Evolutionary conservation across 495 filamentous ascomycete species (phyloP), one percentile per base, ranked within the genome.

Genomic region (Stereocaulon alpinum): DNA sequence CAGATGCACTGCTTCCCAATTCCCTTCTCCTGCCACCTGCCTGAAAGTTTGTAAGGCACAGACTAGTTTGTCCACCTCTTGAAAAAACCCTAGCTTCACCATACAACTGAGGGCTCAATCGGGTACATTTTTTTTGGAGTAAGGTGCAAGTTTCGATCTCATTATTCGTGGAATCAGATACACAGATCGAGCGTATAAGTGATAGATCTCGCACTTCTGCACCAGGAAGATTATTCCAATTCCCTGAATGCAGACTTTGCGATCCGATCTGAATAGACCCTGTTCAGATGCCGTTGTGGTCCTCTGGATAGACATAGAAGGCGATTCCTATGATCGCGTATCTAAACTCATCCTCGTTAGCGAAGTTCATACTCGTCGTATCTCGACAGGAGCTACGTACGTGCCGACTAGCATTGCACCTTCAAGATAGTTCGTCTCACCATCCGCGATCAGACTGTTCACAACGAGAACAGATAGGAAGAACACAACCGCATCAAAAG

Each of bases 361-460:
- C 34, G 10, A 2, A 32, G 30, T 15, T n/a, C n/a, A 30, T 37
- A n/a, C 34, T 30, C 15, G 17, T 0, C 3, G 34, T 29, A 12
- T 2, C 7, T 12, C 10, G 27, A 14, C 29, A 12, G 49, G 6
- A 37, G 49, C 34, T 11, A 94, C 77, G 70, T 94, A 96, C 14
- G 86, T 85, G 0, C 88, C 87, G 61, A 87, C 86, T 34, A 95
- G 74, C 60, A 96, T 71, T 2, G 85, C 83, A 1, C 91, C 90
- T 70, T 95, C 90, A 0, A 95, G 80, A 62, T 95, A 96, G 68
- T 95, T 96, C 56, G 83, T 89, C 30, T 88, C 71, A 7, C 91
- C 91, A 64, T 96, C 91, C 52, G 93, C 72, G 24, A 95, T 86
- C 41, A 95, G 72, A 72, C 92, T 95, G 69, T 94, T 96, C 66